Evolutionary conservation across 163 green algal genomes (phyloP), one percentile per base, ranked within the genome.

Genomic region (Scenedesmus sp.): DNA sequence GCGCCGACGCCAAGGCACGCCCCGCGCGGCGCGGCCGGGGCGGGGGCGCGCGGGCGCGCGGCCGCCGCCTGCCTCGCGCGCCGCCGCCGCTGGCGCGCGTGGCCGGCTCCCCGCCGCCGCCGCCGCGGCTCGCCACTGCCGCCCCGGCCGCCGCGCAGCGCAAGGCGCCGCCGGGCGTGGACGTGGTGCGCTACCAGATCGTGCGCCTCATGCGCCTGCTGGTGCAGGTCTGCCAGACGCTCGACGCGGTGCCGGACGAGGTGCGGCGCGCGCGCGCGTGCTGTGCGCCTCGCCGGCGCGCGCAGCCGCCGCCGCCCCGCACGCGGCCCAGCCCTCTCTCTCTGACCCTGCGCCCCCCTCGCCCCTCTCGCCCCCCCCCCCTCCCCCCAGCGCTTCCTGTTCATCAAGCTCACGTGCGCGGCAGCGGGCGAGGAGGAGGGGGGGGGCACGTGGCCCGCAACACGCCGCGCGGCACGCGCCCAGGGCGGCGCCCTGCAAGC

Each of bases 381-480:
- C 22, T 57, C 71, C 13, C 47, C 53, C 17, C 80, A 91, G 88
- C 83, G 92, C 29, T 94, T 87, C 75, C 63, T 96, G 11, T 95
- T 94, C 85, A 94, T 95, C 83, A 94, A 94, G 84, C 72, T 96
- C 65, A 89, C 84, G 18, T n/a, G n/a, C n/a, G n/a, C n/a, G n/a
- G n/a, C n/a, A n/a, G n/a, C n/a, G n/a, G n/a, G n/a, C n/a, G n/a
- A n/a, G n/a, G n/a, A n/a, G n/a, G n/a, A n/a, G n/a, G n/a, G n/a
- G n/a, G n/a, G n/a, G n/a, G n/a, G n/a, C n/a, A n/a, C n/a, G n/a
- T n/a, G n/a, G n/a, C n/a, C n/a, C n/a, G n/a, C n/a, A n/a, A n/a
- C n/a, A n/a, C n/a, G n/a, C n/a, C n/a, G n/a, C n/a, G n/a, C n/a
- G n/a, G n/a, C n/a, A n/a, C n/a, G n/a, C n/a, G n/a, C n/a, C n/a